Evolutionary conservation across 306 rosid genomes (phyloP), one percentile per base, ranked within the genome.

Genomic region (Canavalia gladiata): DNA sequence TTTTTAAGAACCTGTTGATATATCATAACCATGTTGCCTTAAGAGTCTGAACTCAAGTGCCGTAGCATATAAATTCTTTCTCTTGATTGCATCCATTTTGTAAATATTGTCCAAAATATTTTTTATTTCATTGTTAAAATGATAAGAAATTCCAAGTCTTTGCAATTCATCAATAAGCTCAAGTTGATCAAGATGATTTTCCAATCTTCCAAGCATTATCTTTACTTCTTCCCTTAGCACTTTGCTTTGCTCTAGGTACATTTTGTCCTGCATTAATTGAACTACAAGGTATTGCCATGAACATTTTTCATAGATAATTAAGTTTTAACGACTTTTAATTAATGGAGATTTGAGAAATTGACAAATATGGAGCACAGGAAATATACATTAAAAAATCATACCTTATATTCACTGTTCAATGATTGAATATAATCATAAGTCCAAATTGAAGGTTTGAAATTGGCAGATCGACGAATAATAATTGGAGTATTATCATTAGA

Each of bases 391-490:
- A 9, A 4, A 10, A 42, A 41, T 4, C 9, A 18, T 18, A 46
- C 77, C 70, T 1, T 50, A 46, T 69, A 79, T 55, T 56, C 29
- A 43, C 62, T 69, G 29, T 6, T 30, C 10, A 80, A 6, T 8
- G 72, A 80, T 10, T 71, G 84, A 1, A 80, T 45, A 29, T 45
- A 59, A 25, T 71, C 63, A 49, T 35, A 33, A 13, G 65, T 35
- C 72, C 72, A 80, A 80, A 71, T 46, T 34, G 78, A 9, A 39
- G 84, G 62, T 71, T 58, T 10, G 42, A 4, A 80, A 4, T 71
- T 59, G 35, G 63, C 50, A 47, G 64, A 57, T 70, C 82, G 34
- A 18, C 82, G 76, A 33, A 7, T 6, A 55, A 68, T 66, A n/a
- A 13, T 39, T 51, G 28, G 74, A 33, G 1, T 18, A 7, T 73